Evolutionary conservation across 1,284 basidiomycete genomes (phyloP), one percentile per base, ranked within the genome.

Genomic region (Heterobasidion occidentale): DNA sequence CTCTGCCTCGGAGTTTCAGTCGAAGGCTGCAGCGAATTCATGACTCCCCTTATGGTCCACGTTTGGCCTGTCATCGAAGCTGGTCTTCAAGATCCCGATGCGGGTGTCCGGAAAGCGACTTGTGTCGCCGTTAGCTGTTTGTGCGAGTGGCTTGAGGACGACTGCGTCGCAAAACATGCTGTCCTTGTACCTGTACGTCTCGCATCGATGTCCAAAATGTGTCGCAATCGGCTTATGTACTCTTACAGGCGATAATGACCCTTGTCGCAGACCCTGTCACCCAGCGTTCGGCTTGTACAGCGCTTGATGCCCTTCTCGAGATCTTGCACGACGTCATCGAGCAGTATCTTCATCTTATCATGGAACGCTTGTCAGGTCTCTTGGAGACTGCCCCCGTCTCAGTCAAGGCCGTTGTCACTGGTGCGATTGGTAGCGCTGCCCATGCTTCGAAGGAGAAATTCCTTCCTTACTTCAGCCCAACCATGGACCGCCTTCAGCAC

Each of bases 1-100:
- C 93, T 98, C 69, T 90, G 96, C 5, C 88, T 99, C 58, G 97
- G 96, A 64, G 93, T 99, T 52, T 85, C 88, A 51, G 94, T 99
- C 58, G 97, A 99, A 71, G 97, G 97, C 27, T 98, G 96, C 78
- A 94, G 92, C 72, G 94, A 99, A 76, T 99, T 81, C 75, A 98
- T 99, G 81, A 92, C 93, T 36, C 94, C 96, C 7, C 83, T 95
- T 66, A 93, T 99, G 81, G 75, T 75, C 63, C 82, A 93, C 64
- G 86, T 99, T 50, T 99, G 97, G 97, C 94, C 95, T 1, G 80
- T 97, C 60, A 88, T 99, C 64, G 92, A 98, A 70, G 79, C 84
- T 52, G 95, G 96, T 63, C 83, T 99, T 52, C 81, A 80, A 58
- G 97, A 99, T 68, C 70, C 72, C 44, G 92, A 98, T 67, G 77